Evolutionary conservation across 2,329 filamentous ascomycete genomes (phyloP).

Genomic region (Thelonectria blattea): DNA sequence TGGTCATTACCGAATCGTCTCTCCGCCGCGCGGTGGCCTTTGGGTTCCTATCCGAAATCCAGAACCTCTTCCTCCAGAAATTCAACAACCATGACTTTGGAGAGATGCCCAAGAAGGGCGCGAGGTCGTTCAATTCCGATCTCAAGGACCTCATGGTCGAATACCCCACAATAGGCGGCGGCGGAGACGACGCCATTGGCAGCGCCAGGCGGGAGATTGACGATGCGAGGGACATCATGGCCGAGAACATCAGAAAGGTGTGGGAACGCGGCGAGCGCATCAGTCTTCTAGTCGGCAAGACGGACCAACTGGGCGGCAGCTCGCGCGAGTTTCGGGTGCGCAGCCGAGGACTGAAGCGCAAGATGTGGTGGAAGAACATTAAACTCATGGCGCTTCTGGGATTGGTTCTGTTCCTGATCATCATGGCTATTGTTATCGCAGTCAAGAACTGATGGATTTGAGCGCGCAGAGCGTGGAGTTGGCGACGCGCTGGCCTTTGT

Average conservation of each 20-base stretch:
- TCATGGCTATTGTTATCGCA: constrained; percentile 61
- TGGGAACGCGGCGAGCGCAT: constrained; percentile 92
- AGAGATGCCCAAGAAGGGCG: constrained; percentile 85
- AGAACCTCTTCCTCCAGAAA: constrained; percentile 79
- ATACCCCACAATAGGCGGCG: constrained; percentile 78
- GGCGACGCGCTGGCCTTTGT: neutral
- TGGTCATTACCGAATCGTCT: constrained; percentile 82
- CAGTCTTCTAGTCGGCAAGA: constrained; percentile 94
- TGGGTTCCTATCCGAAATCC: constrained; percentile 88
- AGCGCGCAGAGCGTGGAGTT: neutral
- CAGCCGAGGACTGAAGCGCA: constrained; percentile 82
- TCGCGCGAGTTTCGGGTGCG: constrained; percentile 90
- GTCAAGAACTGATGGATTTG: constrained; percentile 50
- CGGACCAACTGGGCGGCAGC: constrained; percentile 85
- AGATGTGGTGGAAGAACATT: constrained; percentile 99
- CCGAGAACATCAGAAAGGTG: constrained; percentile 89
- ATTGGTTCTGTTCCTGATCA: constrained; percentile 68
- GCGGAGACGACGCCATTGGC: constrained; percentile 79
- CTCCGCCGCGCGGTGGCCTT: constrained; percentile 90
- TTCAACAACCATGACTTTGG: constrained; percentile 72
- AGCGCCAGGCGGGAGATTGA: constrained; percentile 91
- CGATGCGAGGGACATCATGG: constrained; percentile 91
- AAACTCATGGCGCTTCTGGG: constrained; percentile 85
- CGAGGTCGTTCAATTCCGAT: constrained; percentile 82
- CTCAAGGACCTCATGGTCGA: constrained; percentile 81